Conservation (phyloP, 139 green algal species). For the Ostreobium quekettii region DNA sequence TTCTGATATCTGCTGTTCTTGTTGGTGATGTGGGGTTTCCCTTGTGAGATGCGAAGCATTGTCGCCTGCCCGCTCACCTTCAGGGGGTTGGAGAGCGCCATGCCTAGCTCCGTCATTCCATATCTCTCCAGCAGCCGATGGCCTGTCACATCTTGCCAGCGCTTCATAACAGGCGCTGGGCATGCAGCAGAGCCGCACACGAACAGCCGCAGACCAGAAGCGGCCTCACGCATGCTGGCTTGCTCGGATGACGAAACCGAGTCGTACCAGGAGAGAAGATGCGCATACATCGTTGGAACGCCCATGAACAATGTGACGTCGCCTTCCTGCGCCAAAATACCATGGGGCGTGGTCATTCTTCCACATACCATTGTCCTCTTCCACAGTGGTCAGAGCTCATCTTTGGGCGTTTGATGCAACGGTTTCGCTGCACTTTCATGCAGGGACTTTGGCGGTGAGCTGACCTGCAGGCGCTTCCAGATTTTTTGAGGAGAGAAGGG, state of each 20-base stretch:
- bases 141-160: constrained; percentile 50
- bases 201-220: constrained; percentile 52
- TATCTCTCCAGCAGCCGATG: constrained; percentile 86
- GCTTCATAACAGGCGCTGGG: constrained; percentile 63
- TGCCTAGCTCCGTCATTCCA: constrained; percentile 97
- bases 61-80: constrained; percentile 16
- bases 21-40: no score
- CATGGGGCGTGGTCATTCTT: neutral
- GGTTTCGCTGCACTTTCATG: no score
- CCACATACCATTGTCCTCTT: no score
- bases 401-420: no score
- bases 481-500: constrained; percentile 62
- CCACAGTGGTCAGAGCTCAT: no score
- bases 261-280: constrained; percentile 65
- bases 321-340: constrained; percentile 24
- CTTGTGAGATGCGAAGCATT: no score
- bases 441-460: no score
- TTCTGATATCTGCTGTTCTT: no score
- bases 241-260: constrained; percentile 23
- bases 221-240: neutral
- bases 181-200: constrained; percentile 85
- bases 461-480: constrained; percentile 55
- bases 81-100: constrained; percentile 88
- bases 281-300: constrained; percentile 93
- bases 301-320: constrained; percentile 80